Percentiles rank a stretch among this genome's conserved stretches.
Evolutionary conservation across 805 yeast genomes (phyloP).

Genomic region (Monosporozyma servazzii): DNA sequence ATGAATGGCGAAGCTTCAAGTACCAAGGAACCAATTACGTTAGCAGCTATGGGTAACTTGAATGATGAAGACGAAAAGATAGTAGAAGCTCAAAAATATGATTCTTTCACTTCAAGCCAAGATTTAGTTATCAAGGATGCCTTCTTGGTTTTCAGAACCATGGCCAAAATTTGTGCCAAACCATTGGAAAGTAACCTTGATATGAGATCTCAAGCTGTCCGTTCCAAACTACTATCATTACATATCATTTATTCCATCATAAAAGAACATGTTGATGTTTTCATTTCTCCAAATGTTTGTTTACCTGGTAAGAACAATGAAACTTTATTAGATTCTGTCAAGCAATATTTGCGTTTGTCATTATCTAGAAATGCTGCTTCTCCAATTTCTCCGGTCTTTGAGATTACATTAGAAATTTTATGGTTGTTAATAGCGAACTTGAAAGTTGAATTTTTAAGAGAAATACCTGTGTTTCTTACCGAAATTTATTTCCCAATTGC

Average conservation of each 20-base stretch:
- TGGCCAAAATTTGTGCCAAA: slow-evolving; percentile 88
- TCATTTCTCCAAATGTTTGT: slow-evolving; percentile 49
- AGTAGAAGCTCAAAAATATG: slow-evolving; percentile 34
- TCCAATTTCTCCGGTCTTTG: slow-evolving; percentile 83
- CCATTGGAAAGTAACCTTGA: slow-evolving; percentile 70
- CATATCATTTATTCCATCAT: slow-evolving; percentile 82
- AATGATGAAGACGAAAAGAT: slow-evolving; percentile 48
- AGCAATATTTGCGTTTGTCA: slow-evolving; percentile 74
- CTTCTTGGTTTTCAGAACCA: slow-evolving; percentile 82
- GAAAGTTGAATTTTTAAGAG: slow-evolving; percentile 81
- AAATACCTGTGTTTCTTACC: slow-evolving; percentile 85
- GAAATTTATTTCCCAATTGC: slow-evolving; percentile 92
- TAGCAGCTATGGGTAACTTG: slow-evolving; percentile 50
- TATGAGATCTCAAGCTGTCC: slow-evolving; percentile 83
- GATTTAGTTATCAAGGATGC: slow-evolving; percentile 82
- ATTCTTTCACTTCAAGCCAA: slow-evolving; percentile 31
- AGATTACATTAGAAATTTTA: slow-evolving; percentile 82
- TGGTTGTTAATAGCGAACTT: slow-evolving; percentile 80
- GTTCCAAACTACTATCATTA: slow-evolving; percentile 82
- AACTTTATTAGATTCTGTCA: slow-evolving; percentile 64
- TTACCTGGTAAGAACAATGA: slow-evolving; percentile 48
- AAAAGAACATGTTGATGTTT: slow-evolving; percentile 75
- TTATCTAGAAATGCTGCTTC: slow-evolving; percentile 90
- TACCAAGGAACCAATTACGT: slow-evolving; percentile 36
- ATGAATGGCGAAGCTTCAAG: background rate